These are phyloP conservation scores for Geoglossum cookeanum DNA, from an alignment of 2,329 filamentous ascomycete species.

Conservation along the genomic window DNA sequence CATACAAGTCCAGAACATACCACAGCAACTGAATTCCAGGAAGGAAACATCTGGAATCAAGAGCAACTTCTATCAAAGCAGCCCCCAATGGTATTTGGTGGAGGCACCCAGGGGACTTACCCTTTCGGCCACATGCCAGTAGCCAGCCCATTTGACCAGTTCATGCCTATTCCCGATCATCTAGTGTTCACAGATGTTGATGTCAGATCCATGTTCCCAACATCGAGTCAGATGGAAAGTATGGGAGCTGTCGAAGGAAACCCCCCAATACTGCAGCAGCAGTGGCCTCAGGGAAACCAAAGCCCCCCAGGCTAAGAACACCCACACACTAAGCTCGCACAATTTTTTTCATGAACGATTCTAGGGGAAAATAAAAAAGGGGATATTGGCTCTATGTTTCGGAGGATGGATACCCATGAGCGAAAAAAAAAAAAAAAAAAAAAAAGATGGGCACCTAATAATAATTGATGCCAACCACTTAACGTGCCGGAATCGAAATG, in stretches of 20 bases:
- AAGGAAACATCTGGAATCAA: not conserved
- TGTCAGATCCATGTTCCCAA: not conserved
- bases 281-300: no score
- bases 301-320: no score
- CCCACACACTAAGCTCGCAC: no score
- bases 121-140: not conserved
- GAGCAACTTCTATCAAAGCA: not conserved
- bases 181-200: not conserved
- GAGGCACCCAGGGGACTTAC: not conserved
- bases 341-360: no score
- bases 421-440: no score
- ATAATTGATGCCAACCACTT: no score
- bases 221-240: not conserved
- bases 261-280: no score
- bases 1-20: not conserved
- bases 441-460: no score
- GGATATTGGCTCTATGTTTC: no score
- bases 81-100: not conserved
- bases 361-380: no score
- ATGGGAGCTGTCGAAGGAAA: not conserved
- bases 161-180: not conserved
- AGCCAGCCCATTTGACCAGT: not conserved
- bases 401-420: no score
- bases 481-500: no score
- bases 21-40: not conserved